Evolutionary conservation across 352 stramenopile species (phyloP).

Genomic region (Phytopythium delawarense): DNA sequence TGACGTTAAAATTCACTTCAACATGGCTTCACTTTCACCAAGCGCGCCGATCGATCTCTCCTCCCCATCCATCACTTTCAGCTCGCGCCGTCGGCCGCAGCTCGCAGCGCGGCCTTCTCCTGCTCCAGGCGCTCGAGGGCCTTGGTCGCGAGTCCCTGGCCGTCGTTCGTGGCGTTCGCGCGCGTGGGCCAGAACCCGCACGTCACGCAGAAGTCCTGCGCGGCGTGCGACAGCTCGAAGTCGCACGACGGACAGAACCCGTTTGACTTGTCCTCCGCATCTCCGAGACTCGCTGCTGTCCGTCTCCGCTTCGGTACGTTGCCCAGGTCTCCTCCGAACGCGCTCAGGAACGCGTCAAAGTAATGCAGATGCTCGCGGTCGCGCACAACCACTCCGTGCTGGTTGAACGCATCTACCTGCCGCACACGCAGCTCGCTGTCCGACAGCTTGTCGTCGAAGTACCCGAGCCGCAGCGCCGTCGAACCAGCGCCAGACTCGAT

Average conservation of each 20-base stretch:
- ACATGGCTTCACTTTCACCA: background rate
- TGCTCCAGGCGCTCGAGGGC: constrained; percentile 36
- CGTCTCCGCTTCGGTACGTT: constrained; percentile 34
- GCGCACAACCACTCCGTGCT: constrained; percentile 51
- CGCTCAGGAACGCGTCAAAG: constrained; percentile 54
- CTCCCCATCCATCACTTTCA: background rate
- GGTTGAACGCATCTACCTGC: constrained; percentile 23
- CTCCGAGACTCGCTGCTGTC: background rate
- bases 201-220: constrained; percentile 53
- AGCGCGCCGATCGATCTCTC: background rate
- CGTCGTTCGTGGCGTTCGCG: constrained; percentile 48
- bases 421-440: constrained; percentile 33
- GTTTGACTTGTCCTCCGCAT: constrained; percentile 31
- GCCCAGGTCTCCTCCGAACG: constrained; percentile 39
- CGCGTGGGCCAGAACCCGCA: constrained; percentile 67
- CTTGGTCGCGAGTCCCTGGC: constrained; percentile 39
- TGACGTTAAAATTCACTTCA: background rate
- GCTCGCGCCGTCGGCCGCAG: background rate
- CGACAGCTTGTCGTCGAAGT: constrained; percentile 47
- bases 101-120: constrained; percentile 15
- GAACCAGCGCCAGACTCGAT: constrained; percentile 84
- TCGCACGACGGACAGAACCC: constrained; percentile 40
- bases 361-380: constrained; percentile 72
- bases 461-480: constrained; percentile 57
- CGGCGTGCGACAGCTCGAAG: constrained; percentile 38